Base-by-base conservation (phyloP, 148 eudicot genomes). In the Rhododendron griersonianum region DNA sequence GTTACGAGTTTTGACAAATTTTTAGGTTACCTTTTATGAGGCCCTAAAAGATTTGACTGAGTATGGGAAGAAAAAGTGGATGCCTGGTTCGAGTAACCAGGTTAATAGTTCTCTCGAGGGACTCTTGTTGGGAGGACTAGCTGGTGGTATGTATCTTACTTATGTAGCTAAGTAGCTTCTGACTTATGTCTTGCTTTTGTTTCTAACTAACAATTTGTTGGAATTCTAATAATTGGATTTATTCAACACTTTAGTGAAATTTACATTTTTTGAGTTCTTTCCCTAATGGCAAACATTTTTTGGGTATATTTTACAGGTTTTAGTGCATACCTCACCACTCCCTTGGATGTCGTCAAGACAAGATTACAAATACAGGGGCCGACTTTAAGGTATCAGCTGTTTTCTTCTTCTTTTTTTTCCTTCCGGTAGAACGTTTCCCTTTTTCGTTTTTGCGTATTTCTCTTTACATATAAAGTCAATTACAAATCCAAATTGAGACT, bases 261-360 rank as follows among this genome's bases (percentile, higher is more conserved):
- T 21, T 23, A 69, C 79, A 81, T 33, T 51, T 3, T 33, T 53
- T 51, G 28, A 48, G 61, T 63, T 61, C 19, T 77, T 84, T 76
- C 37, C 47, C 21, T 19, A 30, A 33, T 45, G 21, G 65, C 65
- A 15, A 21, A 30, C 15, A 3, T 21, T 28, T 16, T 75, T 53
- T 39, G 55, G 45, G 51, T 30, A 61, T 86, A 86, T 81, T 41
- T 84, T 88, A 80, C 91, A 95, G 95, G 96, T 90, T 87, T 92
- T 79, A 92, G 95, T 89, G 98, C 98, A 45, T 96, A 96, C 88
- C 91, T 95, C 75, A 96, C 98, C 19, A 96, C 98, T 88, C 98
- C 98, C 77, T 89, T 86, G 81, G 88, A 86, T 86, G 88, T 86
- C 0, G 81, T 86, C 57, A 86, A 86, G 85, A 86, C 88, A 41